Percentiles rank a stretch among this genome's conserved stretches.
Conservation (phyloP, 495 filamentous ascomycete species). For the Aspergillus affinis region DNA sequence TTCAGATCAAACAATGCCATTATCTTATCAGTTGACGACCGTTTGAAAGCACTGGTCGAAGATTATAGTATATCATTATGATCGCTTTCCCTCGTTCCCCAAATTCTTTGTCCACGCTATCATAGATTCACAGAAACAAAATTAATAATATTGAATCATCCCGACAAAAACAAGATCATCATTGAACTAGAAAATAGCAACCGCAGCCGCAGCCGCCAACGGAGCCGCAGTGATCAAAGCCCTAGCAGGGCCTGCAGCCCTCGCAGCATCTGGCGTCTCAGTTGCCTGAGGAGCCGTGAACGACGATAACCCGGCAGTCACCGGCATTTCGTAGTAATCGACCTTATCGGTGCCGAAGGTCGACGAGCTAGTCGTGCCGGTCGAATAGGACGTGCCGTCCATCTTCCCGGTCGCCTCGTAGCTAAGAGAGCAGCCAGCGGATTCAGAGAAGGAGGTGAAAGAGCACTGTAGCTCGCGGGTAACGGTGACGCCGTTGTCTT, state of each 20-base stretch:
- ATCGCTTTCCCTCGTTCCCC: too few relatives aligned
- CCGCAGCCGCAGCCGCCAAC: conserved; percentile 5
- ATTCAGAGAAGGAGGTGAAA: background rate
- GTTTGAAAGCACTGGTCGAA: too few relatives aligned
- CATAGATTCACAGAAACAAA: background rate
- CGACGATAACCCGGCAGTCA: conserved; percentile 1
- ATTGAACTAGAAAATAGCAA: background rate
- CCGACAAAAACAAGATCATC: background rate
- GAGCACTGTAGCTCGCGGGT: background rate
- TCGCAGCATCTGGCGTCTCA: conserved; percentile 1
- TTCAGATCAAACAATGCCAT: too few relatives aligned
- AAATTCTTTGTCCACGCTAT: background rate
- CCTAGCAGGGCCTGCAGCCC: background rate
- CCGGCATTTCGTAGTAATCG: background rate
- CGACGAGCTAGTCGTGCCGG: background rate
- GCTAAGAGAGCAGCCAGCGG: background rate
- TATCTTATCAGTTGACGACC: too few relatives aligned
- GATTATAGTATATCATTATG: too few relatives aligned
- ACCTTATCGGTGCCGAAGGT: background rate
- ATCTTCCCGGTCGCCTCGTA: background rate
- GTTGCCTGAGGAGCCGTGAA: conserved; percentile 4
- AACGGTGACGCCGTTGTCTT: conserved; percentile 3
- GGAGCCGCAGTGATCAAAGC: conserved; percentile 1
- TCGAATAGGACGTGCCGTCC: background rate
- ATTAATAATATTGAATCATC: background rate